These are phyloP conservation scores for Dactylellina haptotyla DNA, from an alignment of 2,329 filamentous ascomycete species.

Conservation along the genomic window DNA sequence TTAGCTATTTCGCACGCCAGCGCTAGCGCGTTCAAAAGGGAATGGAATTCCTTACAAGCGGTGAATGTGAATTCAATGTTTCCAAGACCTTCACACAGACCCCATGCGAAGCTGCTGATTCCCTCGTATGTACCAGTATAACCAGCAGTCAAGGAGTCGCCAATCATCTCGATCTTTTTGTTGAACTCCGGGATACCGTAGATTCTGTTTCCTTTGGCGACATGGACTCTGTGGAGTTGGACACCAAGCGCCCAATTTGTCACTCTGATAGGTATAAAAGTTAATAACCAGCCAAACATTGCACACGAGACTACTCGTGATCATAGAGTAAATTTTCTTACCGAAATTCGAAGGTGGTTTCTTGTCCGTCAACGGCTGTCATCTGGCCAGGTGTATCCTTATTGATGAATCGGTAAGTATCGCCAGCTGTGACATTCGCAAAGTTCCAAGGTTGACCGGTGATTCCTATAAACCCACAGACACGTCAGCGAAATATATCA, in stretches of 20 bases:
- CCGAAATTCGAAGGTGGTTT: conserved; percentile 47
- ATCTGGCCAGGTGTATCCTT: conserved; percentile 32
- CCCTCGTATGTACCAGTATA: conserved; percentile 71
- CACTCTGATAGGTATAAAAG: conserved; percentile 60
- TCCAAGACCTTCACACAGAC: conserved; percentile 68
- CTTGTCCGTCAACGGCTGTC: conserved; percentile 27
- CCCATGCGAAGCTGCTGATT: conserved; percentile 68
- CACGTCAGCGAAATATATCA: background rate
- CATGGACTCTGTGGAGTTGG: conserved; percentile 68
- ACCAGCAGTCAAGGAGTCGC: conserved; percentile 67
- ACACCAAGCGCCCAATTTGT: conserved; percentile 72
- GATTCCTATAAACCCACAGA: conserved; percentile 17
- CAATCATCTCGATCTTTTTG: conserved; percentile 64
- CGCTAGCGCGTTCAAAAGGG: too few species aligned
- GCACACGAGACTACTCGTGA: too few species aligned
- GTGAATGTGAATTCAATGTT: conserved; percentile 70
- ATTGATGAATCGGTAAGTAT: conserved; percentile 68
- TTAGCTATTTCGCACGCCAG: too few species aligned
- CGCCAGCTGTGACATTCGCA: conserved; percentile 69
- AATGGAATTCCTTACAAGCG: conserved; percentile 63
- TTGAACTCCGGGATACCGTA: conserved; percentile 62
- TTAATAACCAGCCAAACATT: conserved; percentile 30
- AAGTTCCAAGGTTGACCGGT: conserved; percentile 70
- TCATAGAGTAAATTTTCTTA: conserved; percentile 6
- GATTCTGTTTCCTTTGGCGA: conserved; percentile 64